Evolutionary conservation across 2,329 filamentous ascomycete species (phyloP).

Genomic region (Diaporthe caulivora): DNA sequence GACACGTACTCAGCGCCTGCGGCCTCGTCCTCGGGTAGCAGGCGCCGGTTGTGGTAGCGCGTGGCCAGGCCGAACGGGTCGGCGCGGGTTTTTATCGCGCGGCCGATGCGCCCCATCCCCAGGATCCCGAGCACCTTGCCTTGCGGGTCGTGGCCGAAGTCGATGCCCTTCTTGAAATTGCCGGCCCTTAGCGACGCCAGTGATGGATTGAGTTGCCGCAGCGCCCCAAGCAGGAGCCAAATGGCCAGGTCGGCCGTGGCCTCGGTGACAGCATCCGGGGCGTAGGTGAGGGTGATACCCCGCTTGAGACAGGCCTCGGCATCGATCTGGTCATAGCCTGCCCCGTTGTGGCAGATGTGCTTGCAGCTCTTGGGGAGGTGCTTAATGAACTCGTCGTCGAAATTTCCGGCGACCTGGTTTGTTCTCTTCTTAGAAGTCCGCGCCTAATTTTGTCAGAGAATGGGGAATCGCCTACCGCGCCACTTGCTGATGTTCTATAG

Average conservation of each 20-base stretch:
- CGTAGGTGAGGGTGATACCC: slow-evolving; percentile 67
- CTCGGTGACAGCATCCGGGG: slow-evolving; percentile 64
- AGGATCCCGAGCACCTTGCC: slow-evolving; percentile 61
- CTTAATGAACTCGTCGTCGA: slow-evolving; percentile 61
- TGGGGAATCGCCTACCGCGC: not conserved
- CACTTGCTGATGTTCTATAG: slow-evolving; percentile 1
- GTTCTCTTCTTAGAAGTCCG: not conserved
- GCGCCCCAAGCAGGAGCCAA: slow-evolving; percentile 51
- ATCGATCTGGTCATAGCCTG: slow-evolving; percentile 60
- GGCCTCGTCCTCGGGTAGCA: slow-evolving; percentile 51
- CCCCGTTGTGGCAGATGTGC: slow-evolving; percentile 54
- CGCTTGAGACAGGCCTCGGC: slow-evolving; percentile 57
- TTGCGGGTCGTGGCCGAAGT: slow-evolving; percentile 53
- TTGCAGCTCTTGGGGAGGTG: not conserved
- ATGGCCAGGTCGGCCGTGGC: slow-evolving; percentile 64
- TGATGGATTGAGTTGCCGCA: slow-evolving; percentile 58
- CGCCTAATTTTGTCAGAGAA: not conserved
- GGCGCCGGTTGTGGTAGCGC: slow-evolving; percentile 57
- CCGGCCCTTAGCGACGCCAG: slow-evolving; percentile 53
- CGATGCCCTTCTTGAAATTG: slow-evolving; percentile 51
- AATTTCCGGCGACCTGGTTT: slow-evolving; percentile 44
- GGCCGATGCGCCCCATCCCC: slow-evolving; percentile 62
- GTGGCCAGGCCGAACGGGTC: slow-evolving; percentile 57
- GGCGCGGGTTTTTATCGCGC: slow-evolving; percentile 55
- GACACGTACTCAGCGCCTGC: slow-evolving; percentile 52